Evolutionary conservation across 169 alveolate genomes (phyloP), one percentile per base, ranked within the genome.

Genomic region (Eimeria tenella): DNA sequence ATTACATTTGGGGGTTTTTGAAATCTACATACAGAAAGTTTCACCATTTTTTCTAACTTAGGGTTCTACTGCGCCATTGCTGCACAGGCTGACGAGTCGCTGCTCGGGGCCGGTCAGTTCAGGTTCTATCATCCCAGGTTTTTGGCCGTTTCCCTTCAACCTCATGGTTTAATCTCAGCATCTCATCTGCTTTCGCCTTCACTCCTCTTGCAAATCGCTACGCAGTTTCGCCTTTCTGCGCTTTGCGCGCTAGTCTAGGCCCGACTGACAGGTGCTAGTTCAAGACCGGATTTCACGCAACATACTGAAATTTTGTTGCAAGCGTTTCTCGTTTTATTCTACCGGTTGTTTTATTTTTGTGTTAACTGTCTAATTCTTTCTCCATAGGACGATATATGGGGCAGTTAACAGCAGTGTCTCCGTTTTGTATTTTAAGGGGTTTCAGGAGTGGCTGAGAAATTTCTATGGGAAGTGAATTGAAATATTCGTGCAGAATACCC

Each of bases 41-140:
- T 83, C 91, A 83, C 91, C 10, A 15, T 25, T 81, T 68, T 83
- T 62, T 50, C n/a, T 55, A 21, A 4, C 91, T 31, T 49, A 83
- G 79, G 79, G 91, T 83, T 62, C 65, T 62, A 6, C 79, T 62
- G 31, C 56, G 75, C 79, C 79, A 83, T 52, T 60, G 50, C 21
- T 81, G 89, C 81, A 77, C 79, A 56, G 42, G 91, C 91, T 56
- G 79, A 49, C 91, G 79, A 31, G 91, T 83, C 79, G 79, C 91
- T 83, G 75, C 75, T 83, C 91, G 79, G 91, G 91, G 91, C 79
- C 81, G 91, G 79, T 83, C 79, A 83, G 53, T 62, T 83, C 70
- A 83, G 91, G 91, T 62, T 58, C 91, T 83, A 83, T 83, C 91
- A 71, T 71, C 73, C 74, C 77, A 83, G 79, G 91, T 83, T 83